Conservation (phyloP, 176 grass and related monocot species). For the Saccharum officinarum region DNA sequence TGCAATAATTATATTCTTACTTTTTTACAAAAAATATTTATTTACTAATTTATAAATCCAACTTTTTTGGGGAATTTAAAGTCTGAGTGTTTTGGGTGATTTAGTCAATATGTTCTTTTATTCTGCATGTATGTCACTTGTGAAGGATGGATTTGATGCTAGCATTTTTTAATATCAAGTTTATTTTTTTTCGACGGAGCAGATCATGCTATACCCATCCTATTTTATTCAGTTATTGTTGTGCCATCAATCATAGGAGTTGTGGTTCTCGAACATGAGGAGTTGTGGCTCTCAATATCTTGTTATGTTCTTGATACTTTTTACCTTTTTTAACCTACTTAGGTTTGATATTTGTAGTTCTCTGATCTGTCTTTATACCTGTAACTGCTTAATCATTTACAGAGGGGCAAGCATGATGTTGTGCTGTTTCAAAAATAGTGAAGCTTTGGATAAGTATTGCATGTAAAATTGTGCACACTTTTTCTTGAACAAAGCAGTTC, state of each 20-base stretch:
- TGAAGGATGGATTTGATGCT: not conserved
- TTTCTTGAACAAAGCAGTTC: not conserved
- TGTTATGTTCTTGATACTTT: not conserved
- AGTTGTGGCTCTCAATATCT: not conserved
- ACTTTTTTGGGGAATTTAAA: not conserved
- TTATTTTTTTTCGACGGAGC: not conserved
- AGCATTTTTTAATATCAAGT: not conserved
- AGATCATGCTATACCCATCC: not conserved
- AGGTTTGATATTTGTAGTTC: not conserved
- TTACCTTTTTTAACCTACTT: not conserved
- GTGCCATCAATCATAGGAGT: not conserved
- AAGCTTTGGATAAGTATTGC: not conserved
- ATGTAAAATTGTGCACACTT: not conserved
- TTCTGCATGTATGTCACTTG: not conserved
- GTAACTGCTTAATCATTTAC: not conserved
- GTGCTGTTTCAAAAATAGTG: not conserved
- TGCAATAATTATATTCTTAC: not conserved
- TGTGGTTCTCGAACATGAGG: not conserved
- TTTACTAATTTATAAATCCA: not conserved
- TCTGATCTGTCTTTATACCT: not conserved
- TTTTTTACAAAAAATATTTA: not conserved
- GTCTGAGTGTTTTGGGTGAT: not conserved
- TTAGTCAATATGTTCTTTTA: not conserved
- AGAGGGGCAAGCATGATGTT: not conserved
- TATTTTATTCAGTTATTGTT: slow-evolving; percentile 15